Base-by-base conservation (phyloP, 2,329 filamentous ascomycete species). In the Colletotrichum musae region DNA sequence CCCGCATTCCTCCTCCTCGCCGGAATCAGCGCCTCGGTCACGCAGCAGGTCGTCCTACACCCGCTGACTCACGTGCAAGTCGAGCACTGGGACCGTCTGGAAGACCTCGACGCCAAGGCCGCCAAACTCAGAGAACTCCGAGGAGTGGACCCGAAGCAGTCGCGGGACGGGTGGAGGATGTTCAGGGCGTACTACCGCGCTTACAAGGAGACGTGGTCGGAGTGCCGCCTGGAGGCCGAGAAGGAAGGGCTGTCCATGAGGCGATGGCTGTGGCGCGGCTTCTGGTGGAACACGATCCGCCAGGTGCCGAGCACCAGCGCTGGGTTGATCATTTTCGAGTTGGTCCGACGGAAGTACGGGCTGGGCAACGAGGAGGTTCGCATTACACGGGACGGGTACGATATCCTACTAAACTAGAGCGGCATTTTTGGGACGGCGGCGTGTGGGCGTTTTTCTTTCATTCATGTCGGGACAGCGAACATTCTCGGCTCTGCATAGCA, bases 231-330 rank as follows among this genome's bases (percentile, higher is more conserved):
- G 2, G 84, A 91, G 70, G 91, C 92, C 0, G 82, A 82, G 5
- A 75, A 81, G 0, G 86, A 91, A 60, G 86, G 88, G 0, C 84
- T 87, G 16, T 86, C 87, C 1, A 84, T 91, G 77, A 77, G 84
- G 24, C 83, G 81, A 15, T 94, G 92, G 87, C 79, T 94, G 6
- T 95, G 92, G 75, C 84, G 88, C 5, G 91, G 90, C 13, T 94
- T 94, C 77, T 89, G 92, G 85, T 88, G 88, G 87, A 91, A 87
- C 62, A 92, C 92, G 0, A 86, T 94, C 60, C 84, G 91, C 5
- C 92, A 94, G 79, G 91, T 93, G 2, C 93, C 93, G 0, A 93
- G 91, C 76, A 94, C 93, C 2, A 92, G 90, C 69, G 92, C 92
- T 0, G 93, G 92, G 0, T 77, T 95, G 68, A 93, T 95, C 73